A percentile compares a stretch with the other conserved stretches of the same genome.
Conservation (phyloP, 2,329 filamentous ascomycete genomes). For the Pseudohalonectria lignicola region DNA sequence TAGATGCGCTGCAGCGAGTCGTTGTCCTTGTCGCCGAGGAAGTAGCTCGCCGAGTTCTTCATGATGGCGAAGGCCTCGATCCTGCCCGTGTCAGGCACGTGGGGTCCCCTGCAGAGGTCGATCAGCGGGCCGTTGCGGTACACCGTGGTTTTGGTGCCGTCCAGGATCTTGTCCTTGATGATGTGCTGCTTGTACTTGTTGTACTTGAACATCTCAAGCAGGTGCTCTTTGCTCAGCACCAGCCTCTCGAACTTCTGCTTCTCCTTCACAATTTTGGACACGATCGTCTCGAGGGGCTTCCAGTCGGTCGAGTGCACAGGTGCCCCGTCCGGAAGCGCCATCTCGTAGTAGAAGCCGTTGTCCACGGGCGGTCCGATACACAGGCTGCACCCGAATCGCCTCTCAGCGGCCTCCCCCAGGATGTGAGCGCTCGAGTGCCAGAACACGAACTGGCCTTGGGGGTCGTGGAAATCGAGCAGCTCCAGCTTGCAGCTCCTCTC, state of each 20-base stretch:
- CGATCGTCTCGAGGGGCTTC: conserved; percentile 72
- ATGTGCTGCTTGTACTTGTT: conserved; percentile 99
- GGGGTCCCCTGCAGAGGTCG: conserved; percentile 89
- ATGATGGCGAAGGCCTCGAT: conserved; percentile 94
- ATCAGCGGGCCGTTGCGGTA: conserved; percentile 91
- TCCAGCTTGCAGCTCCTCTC: conserved; percentile 81
- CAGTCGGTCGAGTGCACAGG: conserved; percentile 69
- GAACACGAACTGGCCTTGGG: conserved; percentile 82
- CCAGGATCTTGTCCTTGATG: conserved; percentile 83
- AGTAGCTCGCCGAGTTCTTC: conserved; percentile 63
- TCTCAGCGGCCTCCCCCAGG: conserved; percentile 88
- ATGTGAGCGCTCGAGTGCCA: conserved; percentile 97
- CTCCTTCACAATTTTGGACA: conserved; percentile 82
- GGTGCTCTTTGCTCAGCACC: conserved; percentile 77
- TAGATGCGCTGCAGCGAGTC: conserved; percentile 95
- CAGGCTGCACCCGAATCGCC: conserved; percentile 80
- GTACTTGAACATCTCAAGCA: conserved; percentile 93
- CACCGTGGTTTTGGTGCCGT: conserved; percentile 85
- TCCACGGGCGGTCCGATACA: conserved; percentile 90
- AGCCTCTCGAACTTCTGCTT: conserved; percentile 92
- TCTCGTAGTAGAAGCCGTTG: conserved; percentile 95
- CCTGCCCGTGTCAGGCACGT: conserved; percentile 85
- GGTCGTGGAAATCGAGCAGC: conserved; percentile 66
- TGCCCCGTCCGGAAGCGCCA: conserved; percentile 65
- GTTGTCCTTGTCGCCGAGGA: conserved; percentile 86